Percentiles rank a stretch among this genome's conserved stretches.
These are phyloP conservation scores for Betula pendula DNA, from an alignment of 306 rosid species.

Conservation along the genomic window DNA sequence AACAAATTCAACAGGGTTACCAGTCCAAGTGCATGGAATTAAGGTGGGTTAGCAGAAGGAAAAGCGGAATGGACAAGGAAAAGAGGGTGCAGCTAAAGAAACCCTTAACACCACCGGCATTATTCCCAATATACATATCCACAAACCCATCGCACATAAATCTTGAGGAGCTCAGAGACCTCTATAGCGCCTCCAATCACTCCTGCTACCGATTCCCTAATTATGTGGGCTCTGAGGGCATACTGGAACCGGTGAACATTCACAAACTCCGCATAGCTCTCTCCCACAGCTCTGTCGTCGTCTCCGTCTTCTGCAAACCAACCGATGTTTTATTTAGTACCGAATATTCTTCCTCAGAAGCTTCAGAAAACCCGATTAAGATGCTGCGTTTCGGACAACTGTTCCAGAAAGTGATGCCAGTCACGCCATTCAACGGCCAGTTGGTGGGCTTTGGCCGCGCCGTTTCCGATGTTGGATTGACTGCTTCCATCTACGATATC, in stretches of 20 bases:
- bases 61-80: background rate
- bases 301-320: slow-evolving; percentile 73
- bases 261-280: slow-evolving; percentile 67
- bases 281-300: slow-evolving; percentile 62
- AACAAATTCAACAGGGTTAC: slow-evolving; percentile 15
- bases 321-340: slow-evolving; percentile 10
- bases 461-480: slow-evolving; percentile 72
- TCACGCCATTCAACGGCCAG: slow-evolving; percentile 50
- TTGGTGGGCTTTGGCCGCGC: slow-evolving; percentile 88
- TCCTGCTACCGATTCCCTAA: slow-evolving; percentile 49
- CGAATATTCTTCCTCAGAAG: slow-evolving; percentile 16
- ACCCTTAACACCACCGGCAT: slow-evolving; percentile 14
- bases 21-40: slow-evolving; percentile 43
- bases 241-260: slow-evolving; percentile 43
- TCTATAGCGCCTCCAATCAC: slow-evolving; percentile 56
- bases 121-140: slow-evolving; percentile 63
- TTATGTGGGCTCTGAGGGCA: slow-evolving; percentile 18
- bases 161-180: slow-evolving; percentile 49
- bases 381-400: slow-evolving; percentile 37
- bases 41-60: slow-evolving; percentile 38
- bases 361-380: background rate
- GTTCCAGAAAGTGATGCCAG: slow-evolving; percentile 44
- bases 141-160: slow-evolving; percentile 51
- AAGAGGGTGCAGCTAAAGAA: background rate
- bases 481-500: slow-evolving; percentile 80